Conservation (phyloP, 306 rosid species). For the Sicyos baderoa region DNA sequence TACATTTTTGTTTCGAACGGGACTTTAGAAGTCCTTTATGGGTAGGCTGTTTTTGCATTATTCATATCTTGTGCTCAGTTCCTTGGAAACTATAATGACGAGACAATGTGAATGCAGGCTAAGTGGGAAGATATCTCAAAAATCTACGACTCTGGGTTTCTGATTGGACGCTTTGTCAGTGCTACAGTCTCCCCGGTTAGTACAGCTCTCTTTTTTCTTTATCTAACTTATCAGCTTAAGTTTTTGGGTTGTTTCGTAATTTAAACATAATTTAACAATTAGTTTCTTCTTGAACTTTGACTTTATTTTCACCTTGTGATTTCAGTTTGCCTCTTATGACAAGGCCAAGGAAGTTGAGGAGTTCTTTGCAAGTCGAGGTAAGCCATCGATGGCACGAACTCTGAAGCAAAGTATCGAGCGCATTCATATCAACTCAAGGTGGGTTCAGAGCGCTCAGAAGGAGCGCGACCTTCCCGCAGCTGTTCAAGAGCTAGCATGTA, state of each 20-base stretch:
- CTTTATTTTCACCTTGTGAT: background rate
- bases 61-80: background rate
- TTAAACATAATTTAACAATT: background rate
- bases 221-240: too few species aligned
- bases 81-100: constrained; percentile 4
- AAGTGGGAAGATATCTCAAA: constrained; percentile 53
- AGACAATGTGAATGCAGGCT: constrained; percentile 32
- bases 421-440: constrained; percentile 57
- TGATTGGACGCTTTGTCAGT: constrained; percentile 63
- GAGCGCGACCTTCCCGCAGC: constrained; percentile 44
- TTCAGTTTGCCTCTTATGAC: constrained; percentile 80
- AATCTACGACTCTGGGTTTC: constrained; percentile 69
- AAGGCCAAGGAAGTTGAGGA: constrained; percentile 74
- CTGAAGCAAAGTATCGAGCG: constrained; percentile 86
- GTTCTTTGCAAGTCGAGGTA: constrained; percentile 48
- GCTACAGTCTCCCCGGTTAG: constrained; percentile 69
- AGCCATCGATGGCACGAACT: constrained; percentile 56
- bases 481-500: constrained; percentile 42
- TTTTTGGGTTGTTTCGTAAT: too few species aligned
- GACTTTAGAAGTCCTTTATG: too few species aligned
- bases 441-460: constrained; percentile 53
- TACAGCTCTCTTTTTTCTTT: constrained; percentile 20
- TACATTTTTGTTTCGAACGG: too few species aligned
- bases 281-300: constrained; percentile 12
- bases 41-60: background rate